These are phyloP conservation scores for Auriculariales sp. DNA, from an alignment of 768 basidiomycete species.

Conservation along the genomic window DNA sequence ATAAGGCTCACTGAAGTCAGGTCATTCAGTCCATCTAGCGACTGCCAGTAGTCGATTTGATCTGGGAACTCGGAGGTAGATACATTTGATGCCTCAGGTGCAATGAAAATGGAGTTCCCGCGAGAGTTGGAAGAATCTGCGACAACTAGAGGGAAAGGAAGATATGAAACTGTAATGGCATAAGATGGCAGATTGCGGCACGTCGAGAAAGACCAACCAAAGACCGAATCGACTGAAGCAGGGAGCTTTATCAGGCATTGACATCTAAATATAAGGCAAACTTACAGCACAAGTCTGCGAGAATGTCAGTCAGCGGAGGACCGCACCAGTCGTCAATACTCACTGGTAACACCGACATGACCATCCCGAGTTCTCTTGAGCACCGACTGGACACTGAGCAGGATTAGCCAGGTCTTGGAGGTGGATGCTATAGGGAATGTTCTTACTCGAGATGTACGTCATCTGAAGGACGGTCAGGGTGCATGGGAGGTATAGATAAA, in stretches of 20 bases:
- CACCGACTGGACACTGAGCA: background rate
- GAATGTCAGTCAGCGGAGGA: background rate
- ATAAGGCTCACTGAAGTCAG: background rate
- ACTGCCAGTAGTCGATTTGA: conserved; percentile 29
- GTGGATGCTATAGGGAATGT: too few species aligned
- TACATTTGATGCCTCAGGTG: background rate
- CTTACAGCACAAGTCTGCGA: background rate
- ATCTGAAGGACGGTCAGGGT: too few species aligned
- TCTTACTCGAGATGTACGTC: too few species aligned
- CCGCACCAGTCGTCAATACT: background rate
- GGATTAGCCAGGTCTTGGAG: too few species aligned
- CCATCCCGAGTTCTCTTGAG: background rate
- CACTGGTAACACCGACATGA: background rate
- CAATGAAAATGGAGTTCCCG: background rate
- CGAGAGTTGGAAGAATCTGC: background rate
- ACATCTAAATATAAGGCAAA: too few species aligned
- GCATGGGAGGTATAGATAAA: too few species aligned
- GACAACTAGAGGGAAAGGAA: background rate
- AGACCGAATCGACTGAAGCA: background rate
- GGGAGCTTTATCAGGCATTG: background rate
- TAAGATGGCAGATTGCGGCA: background rate
- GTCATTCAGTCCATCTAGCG: background rate
- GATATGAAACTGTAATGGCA: background rate
- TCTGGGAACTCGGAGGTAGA: conserved; percentile 14
- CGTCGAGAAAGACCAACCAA: background rate